Evolutionary conservation across 768 basidiomycete genomes (phyloP).

Genomic region (Kwoniella newhampshirensis): DNA sequence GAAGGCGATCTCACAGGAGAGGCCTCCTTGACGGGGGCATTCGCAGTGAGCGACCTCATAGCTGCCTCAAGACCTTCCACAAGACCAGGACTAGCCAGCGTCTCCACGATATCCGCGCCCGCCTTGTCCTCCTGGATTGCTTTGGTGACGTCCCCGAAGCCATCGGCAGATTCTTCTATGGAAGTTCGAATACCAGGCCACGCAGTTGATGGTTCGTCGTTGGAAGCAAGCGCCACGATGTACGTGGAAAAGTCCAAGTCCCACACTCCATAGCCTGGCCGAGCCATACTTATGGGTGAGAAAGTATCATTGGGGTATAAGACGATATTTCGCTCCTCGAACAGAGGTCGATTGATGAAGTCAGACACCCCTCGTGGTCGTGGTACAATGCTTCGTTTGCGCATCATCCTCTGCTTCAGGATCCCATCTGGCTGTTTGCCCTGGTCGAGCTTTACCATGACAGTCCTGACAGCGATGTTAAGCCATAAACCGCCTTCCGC

Average conservation of each 20-base stretch:
- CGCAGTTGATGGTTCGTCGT: constrained; percentile 21
- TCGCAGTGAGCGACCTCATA: constrained; percentile 2
- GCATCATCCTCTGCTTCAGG: constrained; percentile 3
- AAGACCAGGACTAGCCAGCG: constrained; percentile 1
- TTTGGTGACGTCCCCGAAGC: constrained; percentile 13
- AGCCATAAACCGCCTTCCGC: constrained; percentile 29
- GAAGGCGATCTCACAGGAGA: constrained; percentile 3
- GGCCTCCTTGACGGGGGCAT: constrained; percentile 1
- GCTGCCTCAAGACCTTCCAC: constrained; percentile 1
- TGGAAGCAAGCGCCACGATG: constrained; percentile 31
- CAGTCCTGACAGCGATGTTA: constrained; percentile 19
- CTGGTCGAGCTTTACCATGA: constrained; percentile 23
- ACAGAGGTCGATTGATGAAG: constrained; percentile 41
- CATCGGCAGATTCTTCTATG: constrained; percentile 11
- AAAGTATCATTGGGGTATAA: constrained; percentile 32
- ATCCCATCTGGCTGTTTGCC: constrained; percentile 24
- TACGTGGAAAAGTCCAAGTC: constrained; percentile 44
- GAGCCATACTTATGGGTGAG: constrained; percentile 39
- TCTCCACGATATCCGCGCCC: not conserved
- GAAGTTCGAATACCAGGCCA: constrained; percentile 31
- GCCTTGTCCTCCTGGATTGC: constrained; percentile 2
- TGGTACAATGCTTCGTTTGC: constrained; percentile 4
- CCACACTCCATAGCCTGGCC: constrained; percentile 42
- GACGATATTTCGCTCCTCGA: constrained; percentile 42
- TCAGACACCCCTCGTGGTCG: constrained; percentile 31